Percentiles rank a stretch among this genome's conserved stretches.
Conservation (phyloP, 2,329 filamentous ascomycete genomes). For the Aspergillus novofumigatus region DNA sequence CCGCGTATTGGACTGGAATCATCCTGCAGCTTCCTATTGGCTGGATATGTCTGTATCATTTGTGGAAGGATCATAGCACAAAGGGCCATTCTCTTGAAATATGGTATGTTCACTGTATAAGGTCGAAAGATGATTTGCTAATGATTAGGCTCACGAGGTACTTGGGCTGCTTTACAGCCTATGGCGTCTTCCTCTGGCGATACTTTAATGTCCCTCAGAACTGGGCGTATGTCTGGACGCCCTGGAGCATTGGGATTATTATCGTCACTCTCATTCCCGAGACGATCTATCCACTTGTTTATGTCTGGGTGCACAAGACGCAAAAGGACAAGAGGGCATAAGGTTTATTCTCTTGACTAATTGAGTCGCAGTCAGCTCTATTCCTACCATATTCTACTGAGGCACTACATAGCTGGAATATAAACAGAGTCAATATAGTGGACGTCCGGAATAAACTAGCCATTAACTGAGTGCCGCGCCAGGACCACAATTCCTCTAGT, state of each 20-base stretch:
- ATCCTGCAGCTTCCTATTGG: constrained; percentile 18
- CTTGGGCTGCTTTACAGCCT: constrained; percentile 16
- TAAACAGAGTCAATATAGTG: too few species aligned
- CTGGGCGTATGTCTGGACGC: constrained; percentile 17
- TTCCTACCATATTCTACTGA: too few species aligned
- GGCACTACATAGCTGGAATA: neutral
- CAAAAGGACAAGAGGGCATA: constrained; percentile 11
- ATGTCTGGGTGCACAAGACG: constrained; percentile 8
- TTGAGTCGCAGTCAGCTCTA: too few species aligned
- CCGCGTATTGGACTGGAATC: constrained; percentile 20
- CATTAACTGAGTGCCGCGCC: neutral
- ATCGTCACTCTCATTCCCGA: constrained; percentile 16
- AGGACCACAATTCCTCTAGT: neutral
- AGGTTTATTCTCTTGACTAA: neutral
- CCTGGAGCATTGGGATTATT: constrained; percentile 17
- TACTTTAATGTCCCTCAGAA: constrained; percentile 19
- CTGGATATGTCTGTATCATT: constrained; percentile 10
- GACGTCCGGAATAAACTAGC: neutral
- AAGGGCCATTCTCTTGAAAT: constrained; percentile 16
- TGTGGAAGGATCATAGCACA: constrained; percentile 11
- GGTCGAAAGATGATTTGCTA: neutral
- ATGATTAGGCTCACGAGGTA: constrained; percentile 15
- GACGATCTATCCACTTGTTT: constrained; percentile 17
- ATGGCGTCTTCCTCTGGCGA: constrained; percentile 19
- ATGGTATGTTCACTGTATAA: constrained; percentile 7